A percentile compares a stretch with the other conserved stretches of the same genome.
Evolutionary conservation across 306 rosid species (phyloP).

Genomic region (Quercus aquifolioides): DNA sequence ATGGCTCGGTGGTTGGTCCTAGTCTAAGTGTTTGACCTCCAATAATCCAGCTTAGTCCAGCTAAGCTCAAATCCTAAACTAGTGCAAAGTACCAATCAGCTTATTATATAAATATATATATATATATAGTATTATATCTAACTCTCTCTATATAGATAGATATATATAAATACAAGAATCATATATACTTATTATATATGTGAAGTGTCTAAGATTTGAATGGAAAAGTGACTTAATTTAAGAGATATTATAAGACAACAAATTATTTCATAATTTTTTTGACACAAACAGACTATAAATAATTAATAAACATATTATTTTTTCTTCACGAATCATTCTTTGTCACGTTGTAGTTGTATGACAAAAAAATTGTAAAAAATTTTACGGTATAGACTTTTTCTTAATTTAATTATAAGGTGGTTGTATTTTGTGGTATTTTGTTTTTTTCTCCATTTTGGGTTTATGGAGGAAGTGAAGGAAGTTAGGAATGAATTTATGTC

Average conservation of each 20-base stretch:
- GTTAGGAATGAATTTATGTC: neutral
- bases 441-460: neutral
- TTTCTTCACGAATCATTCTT: accelerated
- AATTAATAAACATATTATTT: no score
- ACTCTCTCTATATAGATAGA: neutral
- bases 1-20: neutral
- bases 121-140: neutral
- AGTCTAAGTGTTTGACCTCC: constrained; percentile 42
- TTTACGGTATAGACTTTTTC: no score
- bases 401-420: neutral
- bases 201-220: no score
- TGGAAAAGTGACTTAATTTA: no score
- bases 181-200: no score
- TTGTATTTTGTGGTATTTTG: neutral
- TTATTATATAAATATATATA: neutral
- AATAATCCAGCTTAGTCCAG: constrained; percentile 44
- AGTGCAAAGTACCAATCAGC: neutral
- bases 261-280: no score
- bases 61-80: constrained; percentile 26
- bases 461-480: neutral
- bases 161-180: no score
- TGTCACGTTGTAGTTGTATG: no score
- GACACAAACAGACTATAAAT: no score
- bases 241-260: no score
- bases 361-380: no score